Conservation (phyloP, 1,139 yeast species). For the Protomyces pachydermus region DNA sequence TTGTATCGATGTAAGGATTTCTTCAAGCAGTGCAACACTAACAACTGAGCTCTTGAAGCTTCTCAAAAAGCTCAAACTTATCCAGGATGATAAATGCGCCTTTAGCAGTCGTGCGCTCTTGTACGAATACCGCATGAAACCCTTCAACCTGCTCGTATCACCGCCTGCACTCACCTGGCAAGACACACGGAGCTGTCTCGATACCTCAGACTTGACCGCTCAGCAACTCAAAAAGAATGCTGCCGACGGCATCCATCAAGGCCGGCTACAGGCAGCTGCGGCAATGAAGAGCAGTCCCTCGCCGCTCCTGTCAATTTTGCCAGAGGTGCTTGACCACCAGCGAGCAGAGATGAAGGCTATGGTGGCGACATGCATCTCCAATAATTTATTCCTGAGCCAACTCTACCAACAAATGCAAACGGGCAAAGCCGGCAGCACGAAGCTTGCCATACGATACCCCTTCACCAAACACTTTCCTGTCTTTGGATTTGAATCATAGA, state of each 20-base stretch:
- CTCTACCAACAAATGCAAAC: background rate
- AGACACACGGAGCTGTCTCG: background rate
- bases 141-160: constrained; percentile 5
- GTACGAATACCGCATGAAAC: constrained; percentile 6
- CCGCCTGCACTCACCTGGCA: background rate
- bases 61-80: background rate
- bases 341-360: background rate
- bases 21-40: background rate
- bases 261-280: background rate
- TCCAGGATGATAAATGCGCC: background rate
- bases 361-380: background rate
- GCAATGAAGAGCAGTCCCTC: background rate
- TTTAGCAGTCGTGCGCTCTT: background rate
- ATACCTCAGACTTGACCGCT: background rate
- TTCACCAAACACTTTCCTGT: background rate
- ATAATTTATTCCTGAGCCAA: background rate
- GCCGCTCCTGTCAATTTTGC: background rate
- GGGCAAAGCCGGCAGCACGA: background rate
- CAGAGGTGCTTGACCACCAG: background rate
- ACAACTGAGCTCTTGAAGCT: background rate
- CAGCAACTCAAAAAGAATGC: background rate
- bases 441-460: background rate
- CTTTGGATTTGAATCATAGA: background rate
- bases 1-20: background rate
- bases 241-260: background rate